Conservation (phyloP, 805 yeast species). For the Candida germanica region DNA sequence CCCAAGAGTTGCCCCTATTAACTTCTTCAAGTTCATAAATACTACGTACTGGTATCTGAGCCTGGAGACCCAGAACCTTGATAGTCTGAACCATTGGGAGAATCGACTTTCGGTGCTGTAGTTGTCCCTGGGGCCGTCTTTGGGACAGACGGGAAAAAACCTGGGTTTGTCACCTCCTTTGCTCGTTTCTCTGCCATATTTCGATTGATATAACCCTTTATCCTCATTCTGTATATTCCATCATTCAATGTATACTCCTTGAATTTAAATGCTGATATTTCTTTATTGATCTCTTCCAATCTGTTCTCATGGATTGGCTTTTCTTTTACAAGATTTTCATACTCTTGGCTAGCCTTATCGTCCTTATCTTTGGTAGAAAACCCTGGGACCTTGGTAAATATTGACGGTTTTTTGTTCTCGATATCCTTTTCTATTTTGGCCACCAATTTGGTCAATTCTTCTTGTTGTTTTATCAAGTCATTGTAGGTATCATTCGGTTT, state of each 20-base stretch:
- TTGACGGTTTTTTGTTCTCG: conserved; percentile 29
- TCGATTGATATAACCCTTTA: conserved; percentile 34
- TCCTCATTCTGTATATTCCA: conserved; percentile 40
- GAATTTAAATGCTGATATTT: conserved; percentile 30
- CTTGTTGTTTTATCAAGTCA: conserved; percentile 20
- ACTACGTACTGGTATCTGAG: too few species aligned
- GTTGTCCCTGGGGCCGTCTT: not conserved
- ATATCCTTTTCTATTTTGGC: conserved; percentile 21
- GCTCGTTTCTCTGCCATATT: conserved; percentile 24
- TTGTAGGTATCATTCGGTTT: conserved; percentile 34
- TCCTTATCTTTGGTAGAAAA: conserved; percentile 15
- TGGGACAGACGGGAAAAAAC: conserved; percentile 39
- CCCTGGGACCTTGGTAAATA: conserved; percentile 29
- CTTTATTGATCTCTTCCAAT: conserved; percentile 15
- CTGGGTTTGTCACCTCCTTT: conserved; percentile 32
- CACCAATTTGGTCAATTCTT: conserved; percentile 17
- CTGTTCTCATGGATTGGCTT: conserved; percentile 17
- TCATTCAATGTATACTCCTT: conserved; percentile 38
- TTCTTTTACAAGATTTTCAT: conserved; percentile 16
- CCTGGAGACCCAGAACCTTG: not conserved
- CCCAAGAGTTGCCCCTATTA: too few species aligned
- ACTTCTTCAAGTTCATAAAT: too few species aligned
- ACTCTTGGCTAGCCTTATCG: conserved; percentile 19
- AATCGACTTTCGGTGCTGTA: not conserved
- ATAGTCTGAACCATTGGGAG: not conserved